Conservation (phyloP, 1,284 basidiomycete genomes). For the Apiotrichum brassicae region DNA sequence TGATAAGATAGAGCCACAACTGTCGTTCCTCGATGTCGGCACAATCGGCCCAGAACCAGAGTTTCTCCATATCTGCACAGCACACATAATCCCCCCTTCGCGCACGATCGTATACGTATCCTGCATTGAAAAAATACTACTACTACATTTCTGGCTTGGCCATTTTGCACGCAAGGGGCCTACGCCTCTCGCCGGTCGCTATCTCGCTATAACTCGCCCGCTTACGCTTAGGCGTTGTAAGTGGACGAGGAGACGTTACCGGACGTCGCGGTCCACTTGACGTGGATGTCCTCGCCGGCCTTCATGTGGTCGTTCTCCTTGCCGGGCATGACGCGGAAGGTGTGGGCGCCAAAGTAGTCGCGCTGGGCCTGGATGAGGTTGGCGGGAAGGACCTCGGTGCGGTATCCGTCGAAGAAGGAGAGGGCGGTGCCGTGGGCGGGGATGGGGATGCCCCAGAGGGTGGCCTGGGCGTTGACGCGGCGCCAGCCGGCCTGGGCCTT, state of each 20-base stretch:
- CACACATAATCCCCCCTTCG: too few relatives aligned
- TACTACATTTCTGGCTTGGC: too few relatives aligned
- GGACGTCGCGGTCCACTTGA: constrained; percentile 52
- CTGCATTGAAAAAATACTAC: too few relatives aligned
- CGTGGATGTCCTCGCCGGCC: constrained; percentile 73
- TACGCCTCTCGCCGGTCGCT: too few relatives aligned
- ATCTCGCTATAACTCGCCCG: too few relatives aligned
- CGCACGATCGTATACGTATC: too few relatives aligned
- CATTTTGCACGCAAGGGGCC: too few relatives aligned
- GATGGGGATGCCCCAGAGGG: constrained; percentile 95
- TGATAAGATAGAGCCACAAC: too few relatives aligned
- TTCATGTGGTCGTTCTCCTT: constrained; percentile 78
- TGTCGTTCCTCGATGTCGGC: too few relatives aligned
- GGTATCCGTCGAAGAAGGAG: constrained; percentile 98
- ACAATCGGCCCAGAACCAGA: too few relatives aligned
- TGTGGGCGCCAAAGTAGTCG: constrained; percentile 64
- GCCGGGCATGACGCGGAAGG: constrained; percentile 83
- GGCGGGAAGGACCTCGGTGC: constrained; percentile 78
- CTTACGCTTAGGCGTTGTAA: constrained; percentile 72
- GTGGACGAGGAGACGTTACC: constrained; percentile 70
- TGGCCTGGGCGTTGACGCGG: constrained; percentile 90
- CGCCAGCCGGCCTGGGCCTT: constrained; percentile 97
- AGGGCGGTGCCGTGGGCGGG: constrained; percentile 95
- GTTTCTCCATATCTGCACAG: too few relatives aligned
- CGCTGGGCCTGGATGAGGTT: constrained; percentile 89